Base-by-base conservation (phyloP, 495 filamentous ascomycete species). In the Hypoxylon crocopeplum region DNA sequence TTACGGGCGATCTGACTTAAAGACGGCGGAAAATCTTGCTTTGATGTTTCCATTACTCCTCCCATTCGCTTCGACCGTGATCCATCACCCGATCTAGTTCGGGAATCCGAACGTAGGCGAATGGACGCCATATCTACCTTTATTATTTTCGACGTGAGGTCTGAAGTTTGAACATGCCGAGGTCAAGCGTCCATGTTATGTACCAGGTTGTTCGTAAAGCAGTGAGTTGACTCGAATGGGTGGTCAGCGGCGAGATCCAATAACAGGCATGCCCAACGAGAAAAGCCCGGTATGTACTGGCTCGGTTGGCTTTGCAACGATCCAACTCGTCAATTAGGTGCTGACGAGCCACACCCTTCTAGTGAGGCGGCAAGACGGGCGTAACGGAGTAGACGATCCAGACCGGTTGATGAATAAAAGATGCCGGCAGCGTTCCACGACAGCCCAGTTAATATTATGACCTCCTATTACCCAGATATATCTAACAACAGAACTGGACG, bases 41-140 rank as follows among this genome's bases (percentile, higher is more conserved):
- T 57, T 15, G 41, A 44, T 11, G 53, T 52, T 16, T 58, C 58
- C 48, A 58, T 66, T 48, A 48, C 16, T 45, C 39, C 63, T 25
- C 57, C 62, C 33, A 42, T 54, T 25, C 52, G 42, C 49, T 39
- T 62, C 13, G 45, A 40, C 19, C 63, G 48, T 30, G 59, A 47
- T 48, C 44, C 44, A 36, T 67, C 63, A 21, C 48, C 48, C n/a
- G 38, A 46, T 22, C 48, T 50, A 21, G 33, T 47, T 33, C 63
- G 59, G 16, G 59, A 53, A 30, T 67, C 49, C 25, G 44, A 53
- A 12, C 48, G 51, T 32, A 48, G 12, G 25, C 48, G 57, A 21
- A 63, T 49, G 15, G 63, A 63, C 33, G 59, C 58, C 63, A 67
- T 67, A 11, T 55, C 49, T 41, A 47, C 41, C 58, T 52, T 46